Evolutionary conservation across 352 stramenopile genomes (phyloP).

Genomic region (Phytopythium delawarense): DNA sequence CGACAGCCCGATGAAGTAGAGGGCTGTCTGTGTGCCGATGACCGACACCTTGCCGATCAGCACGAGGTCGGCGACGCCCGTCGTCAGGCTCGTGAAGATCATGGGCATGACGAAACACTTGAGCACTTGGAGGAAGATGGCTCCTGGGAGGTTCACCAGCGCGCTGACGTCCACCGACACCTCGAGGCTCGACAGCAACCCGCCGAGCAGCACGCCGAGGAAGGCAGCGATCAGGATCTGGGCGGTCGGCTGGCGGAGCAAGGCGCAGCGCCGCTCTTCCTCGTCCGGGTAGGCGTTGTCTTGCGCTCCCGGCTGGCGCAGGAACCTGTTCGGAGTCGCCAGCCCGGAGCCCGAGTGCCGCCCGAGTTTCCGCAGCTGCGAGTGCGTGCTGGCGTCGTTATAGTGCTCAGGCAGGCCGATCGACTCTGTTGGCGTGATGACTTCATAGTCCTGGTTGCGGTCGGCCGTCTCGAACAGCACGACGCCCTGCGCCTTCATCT

Average conservation of each 20-base stretch:
- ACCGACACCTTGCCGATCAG: conserved; percentile 11
- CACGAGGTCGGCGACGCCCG: conserved; percentile 11
- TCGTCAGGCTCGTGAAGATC: conserved; percentile 12
- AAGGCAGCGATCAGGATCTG: conserved; percentile 28
- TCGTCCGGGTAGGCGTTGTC: conserved; percentile 17
- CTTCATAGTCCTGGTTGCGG: neutral
- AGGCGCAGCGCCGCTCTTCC: conserved; percentile 13
- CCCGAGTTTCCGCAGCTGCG: neutral
- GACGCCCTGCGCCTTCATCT: neutral
- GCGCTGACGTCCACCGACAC: conserved; percentile 17
- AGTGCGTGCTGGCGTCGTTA: neutral
- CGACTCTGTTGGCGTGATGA: conserved; percentile 2
- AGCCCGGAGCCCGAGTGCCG: neutral
- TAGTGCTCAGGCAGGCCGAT: neutral
- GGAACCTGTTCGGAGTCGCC: neutral
- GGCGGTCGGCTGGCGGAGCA: conserved; percentile 16
- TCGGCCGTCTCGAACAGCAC: conserved; percentile 6
- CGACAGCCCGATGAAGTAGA: conserved; percentile 9
- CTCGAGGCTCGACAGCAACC: conserved; percentile 14
- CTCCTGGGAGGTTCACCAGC: conserved; percentile 23
- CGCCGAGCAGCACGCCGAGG: conserved; percentile 18
- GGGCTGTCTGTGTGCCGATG: conserved; percentile 8
- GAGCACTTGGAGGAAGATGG: conserved; percentile 28
- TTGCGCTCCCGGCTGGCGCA: neutral
- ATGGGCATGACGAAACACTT: conserved; percentile 33